Conservation (phyloP, 495 filamentous ascomycete genomes). For the Friedmanniomyces endolithicus region DNA sequence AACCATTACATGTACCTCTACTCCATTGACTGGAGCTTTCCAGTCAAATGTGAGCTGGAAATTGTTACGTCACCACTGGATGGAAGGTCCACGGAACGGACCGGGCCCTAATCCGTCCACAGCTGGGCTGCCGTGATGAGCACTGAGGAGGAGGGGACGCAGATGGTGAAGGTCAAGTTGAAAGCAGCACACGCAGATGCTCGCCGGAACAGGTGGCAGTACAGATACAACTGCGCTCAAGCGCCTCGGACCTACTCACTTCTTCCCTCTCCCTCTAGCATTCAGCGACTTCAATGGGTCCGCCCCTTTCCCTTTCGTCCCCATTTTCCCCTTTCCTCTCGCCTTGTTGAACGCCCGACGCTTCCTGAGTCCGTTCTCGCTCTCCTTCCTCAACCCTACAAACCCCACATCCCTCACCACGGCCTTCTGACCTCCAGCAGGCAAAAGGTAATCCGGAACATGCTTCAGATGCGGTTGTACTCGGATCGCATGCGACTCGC, state of each 20-base stretch:
- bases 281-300: constrained; percentile 92
- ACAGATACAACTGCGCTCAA: too few species aligned
- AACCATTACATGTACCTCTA: too few species aligned
- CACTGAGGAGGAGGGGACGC: too few species aligned
- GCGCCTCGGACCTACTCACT: background rate
- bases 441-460: constrained; percentile 89
- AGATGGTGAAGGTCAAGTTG: too few species aligned
- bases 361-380: constrained; percentile 62
- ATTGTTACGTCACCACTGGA: too few species aligned
- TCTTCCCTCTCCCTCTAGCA: constrained; percentile 34
- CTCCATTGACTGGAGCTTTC: too few species aligned
- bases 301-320: constrained; percentile 42
- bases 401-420: constrained; percentile 52
- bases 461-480: constrained; percentile 86
- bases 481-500: constrained; percentile 58
- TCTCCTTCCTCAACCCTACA: constrained; percentile 61
- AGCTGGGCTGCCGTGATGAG: too few species aligned
- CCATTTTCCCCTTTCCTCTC: constrained; percentile 40
- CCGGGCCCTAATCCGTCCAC: too few species aligned
- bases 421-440: constrained; percentile 58
- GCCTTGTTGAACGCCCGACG: constrained; percentile 47
- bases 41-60: too few species aligned
- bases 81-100: too few species aligned
- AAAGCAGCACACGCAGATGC: too few species aligned
- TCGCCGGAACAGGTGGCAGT: too few species aligned